Base-by-base conservation (phyloP, 495 filamentous ascomycete genomes). In the Apodospora peruviana region DNA sequence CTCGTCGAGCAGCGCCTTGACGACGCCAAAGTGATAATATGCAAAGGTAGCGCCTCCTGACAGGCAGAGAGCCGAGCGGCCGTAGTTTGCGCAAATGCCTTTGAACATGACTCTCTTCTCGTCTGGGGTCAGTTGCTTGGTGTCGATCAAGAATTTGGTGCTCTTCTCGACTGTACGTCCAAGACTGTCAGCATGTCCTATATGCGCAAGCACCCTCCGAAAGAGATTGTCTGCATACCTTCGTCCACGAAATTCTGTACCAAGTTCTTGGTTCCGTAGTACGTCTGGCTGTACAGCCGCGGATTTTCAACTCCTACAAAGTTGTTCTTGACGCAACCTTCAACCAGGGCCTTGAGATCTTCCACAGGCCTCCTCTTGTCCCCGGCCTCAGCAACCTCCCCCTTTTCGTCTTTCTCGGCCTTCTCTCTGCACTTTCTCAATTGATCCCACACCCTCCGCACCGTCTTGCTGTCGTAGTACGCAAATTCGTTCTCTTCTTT, bases 231-330 rank as follows among this genome's bases (percentile, higher is more conserved):
- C 9, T 43, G 55, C 69, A 43, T 61, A 82, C 80, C 75, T 71
- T 97, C 91, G 53, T 95, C 88, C 42, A 96, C 74, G 60, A 87
- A 96, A 35, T 82, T 78, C 68, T 97, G 94, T 14, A 94, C 90
- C 39, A 95, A 65, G 35, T 90, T 80, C 62, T 98, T 98, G 1
- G 93, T 98, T 19, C 94, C 93, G 48, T 90, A 95, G 57, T 98
- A 97, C 1, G 91, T 91, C 70, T 97, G 89, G 55, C 86, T 91
- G 64, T 98, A 98, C 11, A 98, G 74, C 34, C 89, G 75, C 18
- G 93, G 83, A 53, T 95, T 96, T 68, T 98, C 93, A n/a, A 93
- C 82, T 0, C 93, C 93, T 9, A 85, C 87, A 67, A 96, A 97
- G 60, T 97, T 97, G 64, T 87, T 94, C 78, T 96, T 98, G 50